Conservation (phyloP, 2,329 filamentous ascomycete genomes). For the Myriosclerotinia scirpicola region DNA sequence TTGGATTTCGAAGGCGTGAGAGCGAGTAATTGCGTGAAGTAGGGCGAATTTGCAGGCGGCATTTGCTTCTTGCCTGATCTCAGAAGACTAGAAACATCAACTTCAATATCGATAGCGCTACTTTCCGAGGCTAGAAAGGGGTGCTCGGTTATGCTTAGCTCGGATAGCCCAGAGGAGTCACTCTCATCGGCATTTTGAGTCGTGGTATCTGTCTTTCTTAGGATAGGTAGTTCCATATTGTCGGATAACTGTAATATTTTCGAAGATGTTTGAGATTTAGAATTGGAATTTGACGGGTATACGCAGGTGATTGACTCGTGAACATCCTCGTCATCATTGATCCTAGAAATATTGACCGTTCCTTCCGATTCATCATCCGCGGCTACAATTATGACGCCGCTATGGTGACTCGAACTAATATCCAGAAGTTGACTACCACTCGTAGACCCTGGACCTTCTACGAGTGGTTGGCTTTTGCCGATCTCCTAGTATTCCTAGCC, state of each 20-base stretch:
- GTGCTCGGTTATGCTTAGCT: slow-evolving; percentile 26
- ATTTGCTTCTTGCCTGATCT: slow-evolving; percentile 28
- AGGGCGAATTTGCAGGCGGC: slow-evolving; percentile 38
- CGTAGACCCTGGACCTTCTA: slow-evolving; percentile 38
- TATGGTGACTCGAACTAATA: slow-evolving; percentile 20
- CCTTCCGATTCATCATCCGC: not conserved
- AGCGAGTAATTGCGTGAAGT: slow-evolving; percentile 33
- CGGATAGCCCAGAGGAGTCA: slow-evolving; percentile 26
- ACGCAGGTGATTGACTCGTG: slow-evolving; percentile 6
- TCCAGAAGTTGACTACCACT: slow-evolving; percentile 41
- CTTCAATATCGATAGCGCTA: slow-evolving; percentile 27
- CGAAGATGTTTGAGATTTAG: slow-evolving; percentile 24
- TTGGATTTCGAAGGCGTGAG: slow-evolving; percentile 20
- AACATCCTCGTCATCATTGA: slow-evolving; percentile 11
- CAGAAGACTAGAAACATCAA: slow-evolving; percentile 19
- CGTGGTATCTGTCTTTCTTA: not conserved
- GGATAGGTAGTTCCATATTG: slow-evolving; percentile 12
- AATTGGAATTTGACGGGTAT: not conserved
- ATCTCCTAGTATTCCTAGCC: slow-evolving; percentile 25
- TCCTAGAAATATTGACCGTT: slow-evolving; percentile 1
- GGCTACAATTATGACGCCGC: not conserved
- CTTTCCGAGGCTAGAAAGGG: slow-evolving; percentile 29
- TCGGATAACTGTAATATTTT: slow-evolving; percentile 4
- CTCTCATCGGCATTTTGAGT: not conserved
- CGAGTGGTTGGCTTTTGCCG: slow-evolving; percentile 41